Conservation (phyloP, 2,329 filamentous ascomycete species). For the Fusarium staphyleae region DNA sequence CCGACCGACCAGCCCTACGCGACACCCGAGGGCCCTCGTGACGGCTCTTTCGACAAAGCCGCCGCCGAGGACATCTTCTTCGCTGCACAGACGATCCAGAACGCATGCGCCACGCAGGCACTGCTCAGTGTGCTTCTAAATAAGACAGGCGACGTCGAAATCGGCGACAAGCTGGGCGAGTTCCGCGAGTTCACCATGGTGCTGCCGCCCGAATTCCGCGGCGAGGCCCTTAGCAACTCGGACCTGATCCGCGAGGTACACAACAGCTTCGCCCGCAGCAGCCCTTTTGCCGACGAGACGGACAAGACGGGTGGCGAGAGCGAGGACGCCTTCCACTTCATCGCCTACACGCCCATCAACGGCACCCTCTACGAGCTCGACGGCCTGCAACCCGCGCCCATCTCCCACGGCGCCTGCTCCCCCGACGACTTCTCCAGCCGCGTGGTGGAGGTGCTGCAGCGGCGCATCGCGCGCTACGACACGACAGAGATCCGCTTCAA, state of each 20-base stretch:
- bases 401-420: constrained; percentile 80
- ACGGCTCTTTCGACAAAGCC: constrained; percentile 80
- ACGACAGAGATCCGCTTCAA: constrained; percentile 93
- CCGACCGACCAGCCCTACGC: constrained; percentile 72
- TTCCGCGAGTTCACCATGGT: constrained; percentile 90
- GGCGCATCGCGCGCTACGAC: constrained; percentile 85
- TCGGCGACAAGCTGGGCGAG: constrained; percentile 73
- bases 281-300: constrained; percentile 93
- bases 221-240: constrained; percentile 67
- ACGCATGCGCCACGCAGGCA: constrained; percentile 96
- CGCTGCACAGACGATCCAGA: constrained; percentile 96
- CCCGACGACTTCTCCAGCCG: constrained; percentile 76
- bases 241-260: constrained; percentile 79
- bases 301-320: constrained; percentile 65
- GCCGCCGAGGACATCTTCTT: constrained; percentile 87
- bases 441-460: constrained; percentile 86
- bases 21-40: constrained; percentile 69
- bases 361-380: constrained; percentile 91
- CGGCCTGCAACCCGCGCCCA: constrained; percentile 90
- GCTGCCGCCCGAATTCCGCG: constrained; percentile 76
- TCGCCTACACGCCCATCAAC: constrained; percentile 87
- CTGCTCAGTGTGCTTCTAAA: constrained; percentile 92
- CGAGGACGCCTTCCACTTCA: constrained; percentile 97
- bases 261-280: constrained; percentile 88
- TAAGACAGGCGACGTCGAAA: constrained; percentile 72